A percentile compares a stretch with the other conserved stretches of the same genome.
Conservation (phyloP, 2,329 filamentous ascomycete genomes). For the Albifimbria verrucaria region DNA sequence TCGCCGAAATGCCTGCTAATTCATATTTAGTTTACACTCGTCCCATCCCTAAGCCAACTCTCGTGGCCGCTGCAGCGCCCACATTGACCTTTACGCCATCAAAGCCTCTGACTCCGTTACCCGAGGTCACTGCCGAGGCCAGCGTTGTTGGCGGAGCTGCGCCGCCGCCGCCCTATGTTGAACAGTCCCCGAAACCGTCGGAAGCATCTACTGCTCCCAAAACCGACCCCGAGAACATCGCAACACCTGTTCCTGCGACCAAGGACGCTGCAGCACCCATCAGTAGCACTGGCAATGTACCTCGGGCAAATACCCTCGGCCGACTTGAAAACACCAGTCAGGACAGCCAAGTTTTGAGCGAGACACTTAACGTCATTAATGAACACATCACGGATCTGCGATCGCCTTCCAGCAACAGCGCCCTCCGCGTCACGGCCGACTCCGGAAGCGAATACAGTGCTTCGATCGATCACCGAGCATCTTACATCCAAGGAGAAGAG, state of each 20-base stretch:
- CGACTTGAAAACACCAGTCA: slow-evolving; percentile 43
- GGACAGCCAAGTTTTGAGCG: slow-evolving; percentile 76
- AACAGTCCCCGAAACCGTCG: not conserved
- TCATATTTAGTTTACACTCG: slow-evolving; percentile 56
- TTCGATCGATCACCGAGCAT: slow-evolving; percentile 70
- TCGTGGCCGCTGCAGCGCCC: slow-evolving; percentile 12
- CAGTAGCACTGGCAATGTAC: slow-evolving; percentile 22
- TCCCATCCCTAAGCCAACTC: slow-evolving; percentile 44
- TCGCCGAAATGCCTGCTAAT: slow-evolving; percentile 17
- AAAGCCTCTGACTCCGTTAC: slow-evolving; percentile 25
- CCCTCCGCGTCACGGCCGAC: slow-evolving; percentile 55
- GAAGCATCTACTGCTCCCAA: slow-evolving; percentile 7
- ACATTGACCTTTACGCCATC: slow-evolving; percentile 25
- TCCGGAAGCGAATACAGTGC: slow-evolving; percentile 90
- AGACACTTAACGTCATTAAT: slow-evolving; percentile 93
- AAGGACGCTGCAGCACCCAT: slow-evolving; percentile 28
- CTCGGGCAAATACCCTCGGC: slow-evolving; percentile 22
- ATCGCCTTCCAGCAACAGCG: slow-evolving; percentile 49
- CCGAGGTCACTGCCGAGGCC: slow-evolving; percentile 26
- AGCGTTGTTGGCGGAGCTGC: slow-evolving; percentile 7
- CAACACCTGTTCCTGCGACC: slow-evolving; percentile 41
- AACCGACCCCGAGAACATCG: slow-evolving; percentile 28
- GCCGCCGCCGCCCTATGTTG: slow-evolving; percentile 3
- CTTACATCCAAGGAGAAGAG: slow-evolving; percentile 91
- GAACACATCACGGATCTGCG: slow-evolving; percentile 91